Conservation (phyloP, 108 stramenopile genomes). For the Cyclotella cryptica region DNA sequence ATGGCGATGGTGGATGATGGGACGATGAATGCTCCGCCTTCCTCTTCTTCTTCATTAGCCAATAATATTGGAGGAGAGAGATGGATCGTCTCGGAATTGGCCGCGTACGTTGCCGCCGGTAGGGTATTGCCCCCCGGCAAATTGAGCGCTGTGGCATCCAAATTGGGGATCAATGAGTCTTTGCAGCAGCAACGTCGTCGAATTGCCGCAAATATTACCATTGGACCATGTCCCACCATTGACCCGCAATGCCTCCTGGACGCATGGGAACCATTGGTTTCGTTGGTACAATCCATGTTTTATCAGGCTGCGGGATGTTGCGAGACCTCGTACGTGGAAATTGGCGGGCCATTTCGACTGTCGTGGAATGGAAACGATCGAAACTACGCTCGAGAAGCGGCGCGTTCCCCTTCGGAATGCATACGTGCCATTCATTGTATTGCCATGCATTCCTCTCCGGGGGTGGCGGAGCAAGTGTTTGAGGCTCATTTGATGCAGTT, state of each 20-base stretch:
- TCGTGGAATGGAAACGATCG: neutral
- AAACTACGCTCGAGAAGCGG: constrained; percentile 2
- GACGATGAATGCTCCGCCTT: constrained; percentile 14
- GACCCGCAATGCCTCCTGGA: constrained; percentile 14
- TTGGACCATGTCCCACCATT: constrained; percentile 40
- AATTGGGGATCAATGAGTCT: neutral
- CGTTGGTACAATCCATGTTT: constrained; percentile 35
- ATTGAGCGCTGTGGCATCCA: neutral
- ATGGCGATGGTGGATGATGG: constrained; percentile 33
- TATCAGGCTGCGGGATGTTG: constrained; percentile 48
- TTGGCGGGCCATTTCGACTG: constrained; percentile 35
- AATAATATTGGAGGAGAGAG: neutral
- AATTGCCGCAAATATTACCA: neutral
- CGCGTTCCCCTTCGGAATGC: constrained; percentile 21
- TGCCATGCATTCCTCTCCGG: constrained; percentile 29
- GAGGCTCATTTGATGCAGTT: constrained; percentile 52
- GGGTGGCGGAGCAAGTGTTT: constrained; percentile 39
- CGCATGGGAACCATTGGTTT: constrained; percentile 36
- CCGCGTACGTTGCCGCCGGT: constrained; percentile 40
- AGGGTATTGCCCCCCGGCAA: constrained; percentile 30
- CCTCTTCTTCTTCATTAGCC: neutral
- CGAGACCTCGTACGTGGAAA: constrained; percentile 31
- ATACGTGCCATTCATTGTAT: constrained; percentile 33
- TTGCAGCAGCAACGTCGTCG: neutral
- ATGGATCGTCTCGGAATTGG: constrained; percentile 22